Conservation (phyloP, 768 basidiomycete genomes). For the Tricholoma hemisulphureum region DNA sequence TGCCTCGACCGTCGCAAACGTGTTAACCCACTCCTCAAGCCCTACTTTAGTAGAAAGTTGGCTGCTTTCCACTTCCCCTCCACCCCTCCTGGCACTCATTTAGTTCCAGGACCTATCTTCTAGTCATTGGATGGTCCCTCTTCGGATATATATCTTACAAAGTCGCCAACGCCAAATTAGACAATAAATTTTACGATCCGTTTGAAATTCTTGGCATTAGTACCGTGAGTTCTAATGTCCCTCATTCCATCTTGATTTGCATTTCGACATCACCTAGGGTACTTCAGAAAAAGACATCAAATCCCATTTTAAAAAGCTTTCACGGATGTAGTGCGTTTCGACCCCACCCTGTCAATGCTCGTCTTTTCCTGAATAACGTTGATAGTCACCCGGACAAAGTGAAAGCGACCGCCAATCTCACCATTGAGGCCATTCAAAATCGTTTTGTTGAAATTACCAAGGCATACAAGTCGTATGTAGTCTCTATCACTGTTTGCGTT, state of each 20-base stretch:
- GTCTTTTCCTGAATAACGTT: neutral
- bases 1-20: slow-evolving; percentile 56
- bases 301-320: slow-evolving; percentile 90
- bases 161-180: slow-evolving; percentile 53
- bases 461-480: slow-evolving; percentile 87
- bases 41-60: slow-evolving; percentile 52
- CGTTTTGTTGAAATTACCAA: slow-evolving; percentile 93
- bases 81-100: neutral
- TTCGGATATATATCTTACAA: slow-evolving; percentile 70
- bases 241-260: neutral
- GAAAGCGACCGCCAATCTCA: slow-evolving; percentile 75
- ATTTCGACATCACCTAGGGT: slow-evolving; percentile 41
- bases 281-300: slow-evolving; percentile 89
- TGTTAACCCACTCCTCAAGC: slow-evolving; percentile 47
- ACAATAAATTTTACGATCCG: slow-evolving; percentile 83
- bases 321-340: slow-evolving; percentile 74
- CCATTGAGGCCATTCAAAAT: slow-evolving; percentile 79
- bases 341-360: neutral
- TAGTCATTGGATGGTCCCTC: slow-evolving; percentile 70
- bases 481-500: neutral
- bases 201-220: slow-evolving; percentile 88
- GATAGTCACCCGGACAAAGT: slow-evolving; percentile 96
- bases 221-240: slow-evolving; percentile 46
- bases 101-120: slow-evolving; percentile 51
- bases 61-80: slow-evolving; percentile 15